Base-by-base conservation (phyloP, 352 stramenopile genomes). In the Thalassiosira livingstoniorum region DNA sequence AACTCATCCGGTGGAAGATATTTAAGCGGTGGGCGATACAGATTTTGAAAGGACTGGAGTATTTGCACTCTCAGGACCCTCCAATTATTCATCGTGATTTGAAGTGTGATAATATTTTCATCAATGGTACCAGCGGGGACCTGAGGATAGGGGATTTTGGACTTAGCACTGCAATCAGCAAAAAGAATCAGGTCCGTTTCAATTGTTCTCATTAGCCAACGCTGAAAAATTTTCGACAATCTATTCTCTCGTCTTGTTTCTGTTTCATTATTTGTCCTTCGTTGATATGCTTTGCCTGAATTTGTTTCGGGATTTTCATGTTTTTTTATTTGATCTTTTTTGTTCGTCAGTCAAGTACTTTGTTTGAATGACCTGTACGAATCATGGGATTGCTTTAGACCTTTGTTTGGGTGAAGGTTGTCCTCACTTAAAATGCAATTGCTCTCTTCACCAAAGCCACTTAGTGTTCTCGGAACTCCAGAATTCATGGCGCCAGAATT, bases 401-500 rank as follows among this genome's bases (percentile, higher is more conserved):
- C n/a, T n/a, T n/a, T n/a, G n/a, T n/a, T n/a, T n/a, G n/a, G n/a
- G n/a, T n/a, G n/a, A n/a, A n/a, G n/a, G n/a, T n/a, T n/a, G n/a
- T n/a, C n/a, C n/a, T n/a, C n/a, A n/a, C n/a, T n/a, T n/a, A n/a
- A n/a, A n/a, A n/a, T n/a, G n/a, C n/a, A n/a, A n/a, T n/a, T n/a
- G n/a, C n/a, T n/a, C n/a, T n/a, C n/a, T n/a, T n/a, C n/a, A n/a
- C n/a, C n/a, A n/a, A n/a, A 93, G 83, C 87, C 78, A 32, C 72
- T 96, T 70, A 98, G 95, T 88, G 97, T 99, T 39, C 89, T 99
- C 4, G 98, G 98, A 5, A 99, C 98, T 66, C 98, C 98, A 4
- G 98, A 99, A 86, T 99, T 99, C 82, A 99, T 99, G 98, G 97
- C 98, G 1, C 98, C 98, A 0, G 98, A 99, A 83, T 92, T 99